Evolutionary conservation across 768 basidiomycete species (phyloP), one percentile per base, ranked within the genome.

Genomic region (Lepiota subincarnata): DNA sequence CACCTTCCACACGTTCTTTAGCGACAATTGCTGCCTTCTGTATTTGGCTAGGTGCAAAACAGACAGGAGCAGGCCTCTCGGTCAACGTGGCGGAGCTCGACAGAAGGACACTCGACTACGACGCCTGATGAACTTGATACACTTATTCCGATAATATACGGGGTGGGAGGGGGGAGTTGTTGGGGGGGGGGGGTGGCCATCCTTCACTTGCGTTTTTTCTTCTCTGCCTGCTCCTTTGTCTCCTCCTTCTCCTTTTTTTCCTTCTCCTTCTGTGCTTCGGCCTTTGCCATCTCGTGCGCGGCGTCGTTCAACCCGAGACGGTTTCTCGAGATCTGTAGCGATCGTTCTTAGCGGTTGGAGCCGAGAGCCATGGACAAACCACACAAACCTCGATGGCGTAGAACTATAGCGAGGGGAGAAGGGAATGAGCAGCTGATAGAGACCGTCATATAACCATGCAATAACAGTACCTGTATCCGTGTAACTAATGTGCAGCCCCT

Each of bases 231-330:
- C 53, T 70, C 66, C 16, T 56, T 66, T 26, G 72, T 68, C 61
- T 76, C 74, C 61, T 75, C 75, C 61, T 83, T 81, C 69, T 80
- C 79, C 58, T 76, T 74, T 60, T 75, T 75, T 61, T 83, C 81
- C 69, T 80, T 79, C 58, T 83, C 82, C 72, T 86, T 83, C 36
- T 66, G 73, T n/a, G 76, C 82, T 52, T 91, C 87, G 46, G 68
- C 79, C 64, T 89, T 87, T 16, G 91, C 93, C 39, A 85, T 64
- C 65, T 92, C 82, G 70, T 95, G 91, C 2, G 89, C 86, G 47
- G 71, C 72, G 66, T 95, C 92, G 68, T 99, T 99, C 44, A 98
- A 77, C 1, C 93, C 94, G 0, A 92, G 79, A 53, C 86, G 76
- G 73, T 98, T 98, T 55, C 97, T 84, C 8, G 92, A 82, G 68